A percentile compares a stretch with the other conserved stretches of the same genome.
phyloP scores from a whole-genome alignment of 805 yeast species.

The Saturnispora gosingensis region DNA sequence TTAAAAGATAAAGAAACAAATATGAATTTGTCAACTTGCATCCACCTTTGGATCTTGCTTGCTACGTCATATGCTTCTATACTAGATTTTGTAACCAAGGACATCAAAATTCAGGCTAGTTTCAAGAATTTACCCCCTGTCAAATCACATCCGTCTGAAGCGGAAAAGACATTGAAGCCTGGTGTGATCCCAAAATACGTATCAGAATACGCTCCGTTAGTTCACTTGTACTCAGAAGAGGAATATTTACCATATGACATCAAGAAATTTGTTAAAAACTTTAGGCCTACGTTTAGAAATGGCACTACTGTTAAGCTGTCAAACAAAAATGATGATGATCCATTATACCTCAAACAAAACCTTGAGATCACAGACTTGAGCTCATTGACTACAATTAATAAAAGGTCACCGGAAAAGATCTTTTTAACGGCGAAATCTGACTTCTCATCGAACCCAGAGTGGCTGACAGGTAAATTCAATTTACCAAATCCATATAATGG shows the following conservation, averaged over 20 bases:
- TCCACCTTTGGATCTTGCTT: neutral
- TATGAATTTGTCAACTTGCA: conserved; percentile 3
- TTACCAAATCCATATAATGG: conserved; percentile 68
- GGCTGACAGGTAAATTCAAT: conserved; percentile 70
- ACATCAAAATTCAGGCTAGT: neutral
- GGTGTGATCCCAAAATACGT: conserved; percentile 62
- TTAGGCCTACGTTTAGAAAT: conserved; percentile 44
- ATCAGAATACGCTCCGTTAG: conserved; percentile 61
- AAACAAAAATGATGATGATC: conserved; percentile 13
- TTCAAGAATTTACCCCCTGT: conserved; percentile 31
- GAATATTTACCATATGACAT: conserved; percentile 77
- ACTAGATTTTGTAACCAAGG: neutral
- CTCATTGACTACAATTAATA: conserved; percentile 24
- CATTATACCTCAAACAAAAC: conserved; percentile 9
- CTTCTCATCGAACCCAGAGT: conserved; percentile 64
- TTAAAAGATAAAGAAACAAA: conserved; percentile 1
- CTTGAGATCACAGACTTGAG: conserved; percentile 27
- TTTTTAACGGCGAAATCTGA: conserved; percentile 62
- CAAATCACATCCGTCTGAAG: conserved; percentile 22
- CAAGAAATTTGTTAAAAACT: conserved; percentile 55
- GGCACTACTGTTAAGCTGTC: conserved; percentile 33
- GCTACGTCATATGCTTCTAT: neutral
- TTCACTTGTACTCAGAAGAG: conserved; percentile 85
- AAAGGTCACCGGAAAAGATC: conserved; percentile 26
- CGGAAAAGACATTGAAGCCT: conserved; percentile 31